These are phyloP conservation scores for Gonapodya sp. DNA, from an alignment of 192 early-diverging fungal species.

Conservation along the genomic window DNA sequence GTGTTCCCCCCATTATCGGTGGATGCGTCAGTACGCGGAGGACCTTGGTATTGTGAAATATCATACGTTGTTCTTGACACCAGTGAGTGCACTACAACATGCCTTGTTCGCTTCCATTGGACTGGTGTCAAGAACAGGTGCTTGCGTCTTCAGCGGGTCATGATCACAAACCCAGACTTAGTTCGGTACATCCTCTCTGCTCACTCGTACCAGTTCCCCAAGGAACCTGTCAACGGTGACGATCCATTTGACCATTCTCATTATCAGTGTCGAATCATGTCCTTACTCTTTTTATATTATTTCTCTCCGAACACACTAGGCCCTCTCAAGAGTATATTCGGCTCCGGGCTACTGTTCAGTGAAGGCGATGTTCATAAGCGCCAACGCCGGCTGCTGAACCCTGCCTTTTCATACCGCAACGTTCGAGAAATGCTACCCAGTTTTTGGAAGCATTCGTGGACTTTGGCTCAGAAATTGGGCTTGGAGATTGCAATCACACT, in stretches of 20 bases:
- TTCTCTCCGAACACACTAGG: too few species aligned
- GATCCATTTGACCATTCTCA: not conserved
- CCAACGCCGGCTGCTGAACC: slow-evolving; percentile 49
- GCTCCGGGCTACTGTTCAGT: slow-evolving; percentile 36
- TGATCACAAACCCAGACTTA: slow-evolving; percentile 36
- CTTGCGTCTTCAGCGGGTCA: slow-evolving; percentile 24
- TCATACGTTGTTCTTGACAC: slow-evolving; percentile 28
- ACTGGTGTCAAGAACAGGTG: too few species aligned
- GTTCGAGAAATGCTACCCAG: slow-evolving; percentile 34
- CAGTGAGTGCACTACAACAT: too few species aligned
- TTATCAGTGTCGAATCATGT: not conserved
- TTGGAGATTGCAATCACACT: slow-evolving; percentile 10
- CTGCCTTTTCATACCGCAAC: slow-evolving; percentile 32
- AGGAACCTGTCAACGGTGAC: slow-evolving; percentile 17
- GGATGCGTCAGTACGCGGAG: slow-evolving; percentile 34
- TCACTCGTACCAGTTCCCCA: slow-evolving; percentile 34
- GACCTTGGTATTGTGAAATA: slow-evolving; percentile 33
- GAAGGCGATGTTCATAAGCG: slow-evolving; percentile 38
- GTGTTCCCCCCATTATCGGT: slow-evolving; percentile 28
- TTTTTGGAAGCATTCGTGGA: slow-evolving; percentile 22
- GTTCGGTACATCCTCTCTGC: slow-evolving; percentile 32
- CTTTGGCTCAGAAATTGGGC: slow-evolving; percentile 28
- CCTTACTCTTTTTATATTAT: too few species aligned
- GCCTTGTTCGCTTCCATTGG: too few species aligned
- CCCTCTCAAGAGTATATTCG: slow-evolving; percentile 28